Evolutionary conservation across 2,329 filamentous ascomycete species (phyloP).

Genomic region (Ophiognomonia clavigignenti-juglandacearum): DNA sequence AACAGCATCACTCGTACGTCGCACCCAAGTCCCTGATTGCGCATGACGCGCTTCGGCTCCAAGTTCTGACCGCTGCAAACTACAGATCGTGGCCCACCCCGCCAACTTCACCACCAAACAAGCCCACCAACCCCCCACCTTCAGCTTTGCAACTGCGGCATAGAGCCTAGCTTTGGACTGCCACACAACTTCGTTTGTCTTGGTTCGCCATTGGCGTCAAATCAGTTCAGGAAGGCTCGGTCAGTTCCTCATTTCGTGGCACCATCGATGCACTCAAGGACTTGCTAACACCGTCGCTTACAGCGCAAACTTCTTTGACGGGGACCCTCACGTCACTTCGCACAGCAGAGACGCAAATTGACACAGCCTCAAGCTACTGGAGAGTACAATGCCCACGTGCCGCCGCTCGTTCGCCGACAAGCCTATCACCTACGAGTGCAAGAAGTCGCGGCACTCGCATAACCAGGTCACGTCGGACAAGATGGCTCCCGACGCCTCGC

Average conservation of each 20-base stretch:
- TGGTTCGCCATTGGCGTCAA: background rate
- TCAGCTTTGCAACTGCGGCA: background rate
- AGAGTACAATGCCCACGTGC: background rate
- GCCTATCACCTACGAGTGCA: background rate
- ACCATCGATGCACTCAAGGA: too few species aligned
- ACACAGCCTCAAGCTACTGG: background rate
- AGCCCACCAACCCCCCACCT: background rate
- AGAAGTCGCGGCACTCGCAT: background rate
- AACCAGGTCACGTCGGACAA: background rate
- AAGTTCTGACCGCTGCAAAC: background rate
- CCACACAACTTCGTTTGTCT: background rate
- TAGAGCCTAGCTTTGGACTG: background rate
- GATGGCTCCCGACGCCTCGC: background rate
- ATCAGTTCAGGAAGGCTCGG: constrained; percentile 4
- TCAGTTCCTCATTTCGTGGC: background rate
- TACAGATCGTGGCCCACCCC: background rate
- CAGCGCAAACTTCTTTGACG: constrained; percentile 4
- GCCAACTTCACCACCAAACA: background rate
- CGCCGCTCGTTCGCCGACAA: background rate
- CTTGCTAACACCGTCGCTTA: background rate
- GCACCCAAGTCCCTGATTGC: background rate
- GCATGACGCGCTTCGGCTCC: background rate
- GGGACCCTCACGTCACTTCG: constrained; percentile 5
- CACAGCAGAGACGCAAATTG: constrained; percentile 4
- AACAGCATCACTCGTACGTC: too few species aligned